Evolutionary conservation across 352 stramenopile genomes (phyloP).

Genomic region (Phytophthora rubi): DNA sequence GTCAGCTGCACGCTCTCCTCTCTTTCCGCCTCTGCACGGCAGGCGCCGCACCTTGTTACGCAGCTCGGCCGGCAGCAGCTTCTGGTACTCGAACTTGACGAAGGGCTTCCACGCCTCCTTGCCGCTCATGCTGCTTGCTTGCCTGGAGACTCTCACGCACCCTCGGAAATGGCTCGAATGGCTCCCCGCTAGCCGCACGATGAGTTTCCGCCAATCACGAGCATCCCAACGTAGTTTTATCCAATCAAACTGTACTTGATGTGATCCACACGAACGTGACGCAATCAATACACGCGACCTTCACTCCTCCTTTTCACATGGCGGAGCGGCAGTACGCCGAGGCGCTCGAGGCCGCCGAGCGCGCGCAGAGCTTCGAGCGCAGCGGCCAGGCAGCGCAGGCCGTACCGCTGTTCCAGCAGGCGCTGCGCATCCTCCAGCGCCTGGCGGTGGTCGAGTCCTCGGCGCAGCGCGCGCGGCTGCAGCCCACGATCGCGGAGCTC

Average conservation of each 20-base stretch:
- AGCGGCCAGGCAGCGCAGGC: slow-evolving; percentile 37
- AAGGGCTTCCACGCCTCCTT: slow-evolving; percentile 78
- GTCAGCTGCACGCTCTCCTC: background rate
- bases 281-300: background rate
- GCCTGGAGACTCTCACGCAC: background rate
- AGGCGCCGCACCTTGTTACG: slow-evolving; percentile 61
- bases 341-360: slow-evolving; percentile 61
- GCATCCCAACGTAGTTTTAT: too few species aligned
- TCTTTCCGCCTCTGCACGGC: background rate
- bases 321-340: slow-evolving; percentile 73
- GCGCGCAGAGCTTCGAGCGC: slow-evolving; percentile 47
- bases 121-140: slow-evolving; percentile 59
- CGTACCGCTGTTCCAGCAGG: slow-evolving; percentile 54
- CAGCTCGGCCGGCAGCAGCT: slow-evolving; percentile 68
- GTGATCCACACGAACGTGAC: background rate
- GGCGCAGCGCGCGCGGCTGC: slow-evolving; percentile 65
- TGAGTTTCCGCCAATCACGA: slow-evolving; percentile 19
- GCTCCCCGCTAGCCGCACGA: slow-evolving; percentile 14
- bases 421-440: slow-evolving; percentile 67
- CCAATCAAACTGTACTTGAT: background rate
- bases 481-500: slow-evolving; percentile 65
- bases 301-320: slow-evolving; percentile 18
- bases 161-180: slow-evolving; percentile 20
- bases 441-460: slow-evolving; percentile 79
- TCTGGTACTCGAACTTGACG: slow-evolving; percentile 82